Conservation (phyloP, 1,139 yeast species). For the Protomyces arabidopsidicola region DNA sequence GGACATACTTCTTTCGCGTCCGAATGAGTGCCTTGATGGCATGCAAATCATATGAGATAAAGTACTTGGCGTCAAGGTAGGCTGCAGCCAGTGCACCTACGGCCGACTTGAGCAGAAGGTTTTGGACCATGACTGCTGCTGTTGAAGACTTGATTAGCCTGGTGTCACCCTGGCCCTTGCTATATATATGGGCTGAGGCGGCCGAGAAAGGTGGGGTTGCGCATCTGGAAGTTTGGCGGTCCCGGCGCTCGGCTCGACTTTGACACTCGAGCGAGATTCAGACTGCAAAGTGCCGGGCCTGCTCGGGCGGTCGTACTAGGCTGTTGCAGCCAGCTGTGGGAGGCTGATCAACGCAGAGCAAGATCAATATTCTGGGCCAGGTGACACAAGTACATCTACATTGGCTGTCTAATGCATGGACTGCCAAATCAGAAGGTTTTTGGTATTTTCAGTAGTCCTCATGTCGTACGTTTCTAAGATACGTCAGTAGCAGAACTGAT, state of each 20-base stretch:
- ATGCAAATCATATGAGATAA: constrained; percentile 15
- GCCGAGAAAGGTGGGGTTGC: neutral
- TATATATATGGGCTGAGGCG: neutral
- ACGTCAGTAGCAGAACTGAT: constrained; percentile 3
- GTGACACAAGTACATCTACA: no score
- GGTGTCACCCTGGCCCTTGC: neutral
- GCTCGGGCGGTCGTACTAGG: no score
- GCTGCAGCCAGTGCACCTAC: constrained; percentile 19
- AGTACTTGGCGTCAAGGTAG: constrained; percentile 19
- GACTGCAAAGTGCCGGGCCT: no score
- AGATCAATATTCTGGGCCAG: no score
- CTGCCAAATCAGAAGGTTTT: neutral
- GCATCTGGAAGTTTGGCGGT: neutral
- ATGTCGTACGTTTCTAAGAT: constrained; percentile 1
- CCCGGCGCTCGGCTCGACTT: no score
- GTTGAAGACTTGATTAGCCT: neutral
- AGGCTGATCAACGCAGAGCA: no score
- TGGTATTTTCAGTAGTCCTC: constrained; percentile 1
- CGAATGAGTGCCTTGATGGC: constrained; percentile 11
- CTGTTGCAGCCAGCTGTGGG: no score
- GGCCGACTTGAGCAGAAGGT: neutral
- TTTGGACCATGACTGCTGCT: neutral
- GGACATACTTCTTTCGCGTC: constrained; percentile 1
- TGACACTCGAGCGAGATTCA: no score
- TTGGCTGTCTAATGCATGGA: no score